Conservation (phyloP, 805 yeast species). For the Candida multigemmis region DNA sequence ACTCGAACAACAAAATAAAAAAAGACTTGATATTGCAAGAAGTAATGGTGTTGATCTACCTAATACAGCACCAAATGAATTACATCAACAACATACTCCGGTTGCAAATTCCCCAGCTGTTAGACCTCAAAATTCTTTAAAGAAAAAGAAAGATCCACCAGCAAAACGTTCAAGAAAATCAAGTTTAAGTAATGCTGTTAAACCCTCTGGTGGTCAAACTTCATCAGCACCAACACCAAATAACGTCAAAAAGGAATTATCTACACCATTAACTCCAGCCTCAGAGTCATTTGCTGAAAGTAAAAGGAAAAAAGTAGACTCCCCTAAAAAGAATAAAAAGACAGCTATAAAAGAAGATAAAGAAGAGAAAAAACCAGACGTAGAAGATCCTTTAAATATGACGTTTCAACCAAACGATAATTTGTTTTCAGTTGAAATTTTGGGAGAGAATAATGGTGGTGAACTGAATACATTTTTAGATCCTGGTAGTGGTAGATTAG, state of each 20-base stretch:
- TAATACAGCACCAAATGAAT: slow-evolving; percentile 4
- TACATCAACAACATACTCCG: slow-evolving; percentile 5
- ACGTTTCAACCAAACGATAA: slow-evolving; percentile 22
- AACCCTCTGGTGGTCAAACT: slow-evolving; percentile 6
- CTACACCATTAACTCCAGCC: slow-evolving; percentile 32
- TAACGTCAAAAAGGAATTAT: slow-evolving; percentile 25
- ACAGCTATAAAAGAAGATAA: slow-evolving; percentile 17
- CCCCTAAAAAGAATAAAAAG: slow-evolving; percentile 4
- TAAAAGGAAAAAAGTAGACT: slow-evolving; percentile 19
- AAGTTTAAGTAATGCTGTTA: slow-evolving; percentile 7
- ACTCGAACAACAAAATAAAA: slow-evolving; percentile 69
- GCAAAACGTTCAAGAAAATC: slow-evolving; percentile 24
- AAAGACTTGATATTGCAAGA: slow-evolving; percentile 48
- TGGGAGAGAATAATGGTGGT: slow-evolving; percentile 8
- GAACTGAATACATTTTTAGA: slow-evolving; percentile 4
- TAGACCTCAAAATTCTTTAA: no score
- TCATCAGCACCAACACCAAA: slow-evolving; percentile 13
- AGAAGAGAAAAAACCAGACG: slow-evolving; percentile 10
- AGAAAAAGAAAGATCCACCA: slow-evolving; percentile 22
- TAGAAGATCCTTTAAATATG: slow-evolving; percentile 7
- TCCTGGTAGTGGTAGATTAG: slow-evolving; percentile 13
- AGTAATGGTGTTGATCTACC: slow-evolving; percentile 17
- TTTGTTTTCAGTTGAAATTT: slow-evolving; percentile 25
- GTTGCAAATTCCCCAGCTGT: no score
- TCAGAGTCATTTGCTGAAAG: slow-evolving; percentile 19